Evolutionary conservation across 73 alveolate genomes (phyloP), one percentile per base, ranked within the genome.

Genomic region (Uronychia setigera): DNA sequence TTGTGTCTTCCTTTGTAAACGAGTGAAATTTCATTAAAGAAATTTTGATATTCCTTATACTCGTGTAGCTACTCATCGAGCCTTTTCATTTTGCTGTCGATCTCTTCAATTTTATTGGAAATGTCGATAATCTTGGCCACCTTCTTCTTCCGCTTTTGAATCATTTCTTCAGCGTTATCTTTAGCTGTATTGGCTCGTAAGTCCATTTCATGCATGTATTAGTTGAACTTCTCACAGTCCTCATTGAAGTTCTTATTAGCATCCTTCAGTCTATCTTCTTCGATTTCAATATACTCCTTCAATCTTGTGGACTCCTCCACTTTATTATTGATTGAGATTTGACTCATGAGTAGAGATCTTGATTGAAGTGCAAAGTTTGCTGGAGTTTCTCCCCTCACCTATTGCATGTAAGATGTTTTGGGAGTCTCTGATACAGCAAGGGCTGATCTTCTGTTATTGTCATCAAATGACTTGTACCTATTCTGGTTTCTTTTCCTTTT

Each of bases 151-250:
- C 19, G 5, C 19, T 46, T 46, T 19, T 46, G 5, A 11, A 46
- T 46, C 67, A 46, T 46, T 19, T 19, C 67, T 19, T 46, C 67
- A 46, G 67, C 19, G 19, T 76, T 25, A 28, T 76, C 32, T 27
- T 76, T 32, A 28, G 81, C 81, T 30, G 5, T 13, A 5, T 1
- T 5, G 5, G 81, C 81, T 30, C 32, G 25, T 30, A 31, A 11
- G 1, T 76, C 9, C 29, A 76, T 32, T 5, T 76, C 32, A 31
- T 26, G 5, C 59, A 76, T 76, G 59, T 76, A 76, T 9, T 76
- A 28, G 27, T 76, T 27, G 59, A 76, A 76, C 32, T 32, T 26
- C 27, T 76, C 32, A 76, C 81, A 76, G 27, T 76, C 81, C 59
- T 76, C 81, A 27, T 76, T 32, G 31, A 76, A 76, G 46, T 28